Percentiles rank a stretch among this genome's conserved stretches.
These are phyloP conservation scores for Drosera spatulata DNA, from an alignment of 179 eudicot genomes.

Conservation along the genomic window DNA sequence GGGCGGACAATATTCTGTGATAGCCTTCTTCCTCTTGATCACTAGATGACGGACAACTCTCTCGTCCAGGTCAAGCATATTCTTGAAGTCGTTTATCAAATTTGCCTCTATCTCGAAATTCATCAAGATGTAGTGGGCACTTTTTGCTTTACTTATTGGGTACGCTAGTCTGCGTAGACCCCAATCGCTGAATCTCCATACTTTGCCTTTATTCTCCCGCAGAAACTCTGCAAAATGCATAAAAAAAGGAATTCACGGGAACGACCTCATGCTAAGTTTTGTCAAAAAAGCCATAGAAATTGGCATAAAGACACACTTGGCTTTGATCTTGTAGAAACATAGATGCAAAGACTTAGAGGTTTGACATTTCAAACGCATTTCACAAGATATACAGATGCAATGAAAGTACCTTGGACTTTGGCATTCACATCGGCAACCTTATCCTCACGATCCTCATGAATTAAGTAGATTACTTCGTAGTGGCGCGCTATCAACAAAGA, in stretches of 20 bases:
- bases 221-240: conserved; percentile 45
- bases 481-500: conserved; percentile 52
- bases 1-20: conserved; percentile 75
- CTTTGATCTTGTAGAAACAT: no score
- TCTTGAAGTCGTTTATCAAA: conserved; percentile 76
- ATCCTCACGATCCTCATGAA: conserved; percentile 66
- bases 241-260: not conserved
- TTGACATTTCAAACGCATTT: no score
- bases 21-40: conserved; percentile 66
- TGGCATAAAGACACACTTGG: no score
- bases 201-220: conserved; percentile 73
- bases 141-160: conserved; percentile 71
- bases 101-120: conserved; percentile 74
- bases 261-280: not conserved
- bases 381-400: no score
- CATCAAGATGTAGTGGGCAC: conserved; percentile 85
- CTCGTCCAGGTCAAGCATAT: conserved; percentile 74
- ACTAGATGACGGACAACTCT: conserved; percentile 92
- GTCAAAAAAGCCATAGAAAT: no score
- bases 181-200: conserved; percentile 98
- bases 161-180: conserved; percentile 86
- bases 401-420: conserved; percentile 63
- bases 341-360: no score
- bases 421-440: conserved; percentile 70
- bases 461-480: conserved; percentile 84